Conservation (phyloP, 2,329 filamentous ascomycete genomes). For the Orbilia brochopaga region DNA sequence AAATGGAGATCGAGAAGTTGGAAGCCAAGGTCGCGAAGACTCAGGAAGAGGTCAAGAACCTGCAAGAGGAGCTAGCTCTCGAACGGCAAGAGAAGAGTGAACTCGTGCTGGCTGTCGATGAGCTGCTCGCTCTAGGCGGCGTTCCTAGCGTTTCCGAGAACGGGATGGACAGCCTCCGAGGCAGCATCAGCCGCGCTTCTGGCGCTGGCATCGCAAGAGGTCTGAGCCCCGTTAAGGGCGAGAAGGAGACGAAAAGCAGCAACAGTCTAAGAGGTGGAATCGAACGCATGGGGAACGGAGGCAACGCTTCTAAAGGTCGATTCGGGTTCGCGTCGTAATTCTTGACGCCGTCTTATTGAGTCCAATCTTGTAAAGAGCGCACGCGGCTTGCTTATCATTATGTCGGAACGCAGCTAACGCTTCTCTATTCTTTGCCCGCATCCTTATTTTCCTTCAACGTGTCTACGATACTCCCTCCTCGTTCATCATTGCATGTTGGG, state of each 20-base stretch:
- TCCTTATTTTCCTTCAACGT: constrained; percentile 10
- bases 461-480: constrained; percentile 28
- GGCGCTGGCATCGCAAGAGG: constrained; percentile 56
- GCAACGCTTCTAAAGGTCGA: constrained; percentile 26
- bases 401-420: constrained; percentile 6
- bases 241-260: constrained; percentile 50
- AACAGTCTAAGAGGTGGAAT: constrained; percentile 53
- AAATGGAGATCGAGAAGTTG: constrained; percentile 74
- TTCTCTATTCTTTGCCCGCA: background rate
- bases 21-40: constrained; percentile 58
- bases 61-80: constrained; percentile 75
- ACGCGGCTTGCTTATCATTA: no score
- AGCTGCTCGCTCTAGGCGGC: constrained; percentile 75
- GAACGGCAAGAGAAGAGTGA: constrained; percentile 85
- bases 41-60: constrained; percentile 68
- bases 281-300: constrained; percentile 53
- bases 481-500: constrained; percentile 30
- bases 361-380: no score
- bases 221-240: constrained; percentile 43
- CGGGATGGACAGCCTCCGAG: constrained; percentile 58
- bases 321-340: constrained; percentile 39
- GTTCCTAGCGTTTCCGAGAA: constrained; percentile 59
- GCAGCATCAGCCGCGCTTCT: constrained; percentile 55
- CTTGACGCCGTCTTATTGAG: background rate
- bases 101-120: constrained; percentile 78